Evolutionary conservation across 768 basidiomycete species (phyloP), one percentile per base, ranked within the genome.

Genomic region (Boletellus emodensis): DNA sequence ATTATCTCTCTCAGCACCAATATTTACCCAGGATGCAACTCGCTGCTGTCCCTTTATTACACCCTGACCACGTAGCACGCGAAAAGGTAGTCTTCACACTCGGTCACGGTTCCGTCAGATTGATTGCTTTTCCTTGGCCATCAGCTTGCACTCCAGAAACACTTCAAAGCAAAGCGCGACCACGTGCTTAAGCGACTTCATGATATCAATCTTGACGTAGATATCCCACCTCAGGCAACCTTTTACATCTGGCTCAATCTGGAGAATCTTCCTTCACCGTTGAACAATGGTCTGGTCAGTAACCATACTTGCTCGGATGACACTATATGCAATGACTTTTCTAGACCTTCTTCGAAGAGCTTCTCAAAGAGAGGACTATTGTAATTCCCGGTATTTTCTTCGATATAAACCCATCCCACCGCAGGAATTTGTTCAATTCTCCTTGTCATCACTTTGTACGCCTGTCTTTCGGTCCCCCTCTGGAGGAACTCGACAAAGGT

Each of bases 211-310:
- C 76, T 96, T 20, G 82, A 87, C 44, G 89, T 96, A 40, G 74
- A 80, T 40, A 70, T 89, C 48, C 85, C 87, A 37, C 92, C 90
- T 6, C 73, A 73, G 17, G 83, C 84, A 48, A 96, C 94, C 3
- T 97, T 96, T 72, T 96, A 97, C 70, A 83, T 96, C 64, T 96
- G 94, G 93, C 79, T 94, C 52, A 89, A 90, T 71, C 75, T 95
- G 18, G 85, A 85, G 64, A 76, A 75, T 48, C 77, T 96, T 41
- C 87, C 90, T 9, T 59, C 81, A 5, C 94, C 94, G 7, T 65
- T 96, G 39, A 91, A 93, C 72, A 91, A 90, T 61, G 94, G 94
- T 17, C 72, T 96, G 61, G 87, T 89, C 53, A 6, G 77, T 72
- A 14, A 14, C 20, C n/a, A 12, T 22, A 4, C 26, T 13, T 45